phyloP scores from a whole-genome alignment of 257 asterid genomes.

The Ophiorrhiza pumila region DNA sequence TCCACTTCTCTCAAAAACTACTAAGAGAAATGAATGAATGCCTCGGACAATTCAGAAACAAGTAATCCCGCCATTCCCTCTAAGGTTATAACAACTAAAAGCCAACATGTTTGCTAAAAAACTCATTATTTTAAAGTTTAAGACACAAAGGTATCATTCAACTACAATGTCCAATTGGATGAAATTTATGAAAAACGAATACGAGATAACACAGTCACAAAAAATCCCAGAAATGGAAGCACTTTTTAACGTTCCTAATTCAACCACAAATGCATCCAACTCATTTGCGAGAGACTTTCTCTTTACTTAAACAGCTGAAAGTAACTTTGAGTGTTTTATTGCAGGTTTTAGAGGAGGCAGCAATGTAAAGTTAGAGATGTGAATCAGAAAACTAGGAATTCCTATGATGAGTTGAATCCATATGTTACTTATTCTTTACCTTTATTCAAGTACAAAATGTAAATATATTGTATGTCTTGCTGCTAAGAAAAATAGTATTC shows the following conservation, averaged over 20 bases:
- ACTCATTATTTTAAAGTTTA: too few species aligned
- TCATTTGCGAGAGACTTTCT: background rate
- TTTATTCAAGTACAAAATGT: conserved; percentile 25
- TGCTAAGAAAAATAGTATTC: conserved; percentile 26
- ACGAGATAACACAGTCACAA: background rate
- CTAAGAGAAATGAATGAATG: background rate
- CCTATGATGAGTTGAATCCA: conserved; percentile 23
- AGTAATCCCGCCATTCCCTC: too few species aligned
- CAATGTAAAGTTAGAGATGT: conserved; percentile 72
- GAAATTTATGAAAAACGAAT: background rate
- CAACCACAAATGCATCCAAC: conserved; percentile 3
- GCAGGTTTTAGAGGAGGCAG: conserved; percentile 52
- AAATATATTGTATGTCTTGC: conserved; percentile 37
- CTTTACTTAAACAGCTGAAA: conserved; percentile 19
- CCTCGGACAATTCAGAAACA: too few species aligned
- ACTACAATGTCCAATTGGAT: background rate
- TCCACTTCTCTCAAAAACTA: background rate
- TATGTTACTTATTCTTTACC: conserved; percentile 18
- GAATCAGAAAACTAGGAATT: conserved; percentile 24
- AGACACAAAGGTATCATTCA: too few species aligned
- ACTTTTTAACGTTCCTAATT: background rate
- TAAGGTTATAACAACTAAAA: background rate
- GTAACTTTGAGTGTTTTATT: conserved; percentile 8
- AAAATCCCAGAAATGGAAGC: background rate
- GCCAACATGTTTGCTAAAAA: too few species aligned